Evolutionary conservation across 1,284 basidiomycete genomes (phyloP), one percentile per base, ranked within the genome.

Genomic region (Coniferiporia sulphurascens): DNA sequence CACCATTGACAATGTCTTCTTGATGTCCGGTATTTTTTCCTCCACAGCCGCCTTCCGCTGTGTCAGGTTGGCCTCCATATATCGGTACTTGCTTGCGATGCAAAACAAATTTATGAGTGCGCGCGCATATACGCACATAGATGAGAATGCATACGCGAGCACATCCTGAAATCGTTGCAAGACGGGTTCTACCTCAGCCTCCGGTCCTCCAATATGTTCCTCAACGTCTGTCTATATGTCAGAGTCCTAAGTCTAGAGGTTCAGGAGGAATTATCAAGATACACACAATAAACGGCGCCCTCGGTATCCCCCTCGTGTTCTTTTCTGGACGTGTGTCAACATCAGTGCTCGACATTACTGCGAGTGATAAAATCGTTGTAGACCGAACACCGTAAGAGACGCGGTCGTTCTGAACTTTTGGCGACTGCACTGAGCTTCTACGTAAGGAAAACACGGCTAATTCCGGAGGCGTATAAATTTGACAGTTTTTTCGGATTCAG

Each of bases 1-100:
- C 34, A 99, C 93, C 82, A 98, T 97, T 59, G 81, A 78, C 50
- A 99, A 74, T 1, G 95, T 98, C 75, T 96, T 95, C 68, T 86
- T 84, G 68, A 99, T 95, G 72, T 99, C 97, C 0, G 96, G 96
- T 51, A 98, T 95, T 80, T 99, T 98, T 63, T 93, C 91, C 66
- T 93, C 89, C 4, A 98, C 78, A 1, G 88, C 87, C 59, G 82
- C 80, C 55, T 90, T 81, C 50, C 95, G 82, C 70, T 94, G 89
- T 12, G 87, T 79, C 51, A 96, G 79, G 69, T 88, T 95, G 38
- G 86, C 77, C 68, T 98, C 96, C 96, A 99, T 98, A 75, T 96
- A 97, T 61, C 93, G 90, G 79, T 99, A 99, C 79, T 99, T 98
- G 63, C 95, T 98, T 76, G 67, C 69, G 74, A 74, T 41, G 32